These are phyloP conservation scores for Magnusiomyces suaveolens DNA, from an alignment of 1,139 yeast genomes.

Conservation along the genomic window DNA sequence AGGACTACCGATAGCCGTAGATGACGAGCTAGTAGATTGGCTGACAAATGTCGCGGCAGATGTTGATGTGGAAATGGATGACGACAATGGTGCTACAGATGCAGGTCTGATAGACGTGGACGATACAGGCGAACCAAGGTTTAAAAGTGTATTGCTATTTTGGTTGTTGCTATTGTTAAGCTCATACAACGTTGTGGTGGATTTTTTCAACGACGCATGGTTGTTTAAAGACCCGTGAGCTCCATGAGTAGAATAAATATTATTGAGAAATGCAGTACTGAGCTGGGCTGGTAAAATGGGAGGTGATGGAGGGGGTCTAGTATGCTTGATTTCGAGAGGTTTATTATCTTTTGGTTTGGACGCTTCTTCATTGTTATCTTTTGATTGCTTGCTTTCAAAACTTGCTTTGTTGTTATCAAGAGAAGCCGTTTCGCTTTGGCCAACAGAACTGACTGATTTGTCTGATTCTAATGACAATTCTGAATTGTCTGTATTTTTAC, in stretches of 20 bases:
- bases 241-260: too few species aligned
- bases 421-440: neutral
- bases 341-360: neutral
- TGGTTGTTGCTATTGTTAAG: neutral
- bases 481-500: neutral
- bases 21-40: neutral
- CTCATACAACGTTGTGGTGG: neutral
- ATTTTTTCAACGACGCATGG: neutral
- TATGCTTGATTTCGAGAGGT: neutral
- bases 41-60: neutral
- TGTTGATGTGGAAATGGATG: neutral
- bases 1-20: neutral
- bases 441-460: neutral
- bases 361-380: neutral
- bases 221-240: neutral
- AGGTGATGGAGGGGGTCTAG: slow-evolving; percentile 1
- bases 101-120: too few species aligned
- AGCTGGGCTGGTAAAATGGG: neutral
- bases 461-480: neutral
- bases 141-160: too few species aligned
- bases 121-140: too few species aligned
- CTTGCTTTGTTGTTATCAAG: neutral
- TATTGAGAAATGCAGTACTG: neutral
- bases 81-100: neutral
- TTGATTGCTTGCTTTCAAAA: too few species aligned